These are phyloP conservation scores for Orbilia oligospora DNA, from an alignment of 2,329 filamentous ascomycete species.

Conservation along the genomic window DNA sequence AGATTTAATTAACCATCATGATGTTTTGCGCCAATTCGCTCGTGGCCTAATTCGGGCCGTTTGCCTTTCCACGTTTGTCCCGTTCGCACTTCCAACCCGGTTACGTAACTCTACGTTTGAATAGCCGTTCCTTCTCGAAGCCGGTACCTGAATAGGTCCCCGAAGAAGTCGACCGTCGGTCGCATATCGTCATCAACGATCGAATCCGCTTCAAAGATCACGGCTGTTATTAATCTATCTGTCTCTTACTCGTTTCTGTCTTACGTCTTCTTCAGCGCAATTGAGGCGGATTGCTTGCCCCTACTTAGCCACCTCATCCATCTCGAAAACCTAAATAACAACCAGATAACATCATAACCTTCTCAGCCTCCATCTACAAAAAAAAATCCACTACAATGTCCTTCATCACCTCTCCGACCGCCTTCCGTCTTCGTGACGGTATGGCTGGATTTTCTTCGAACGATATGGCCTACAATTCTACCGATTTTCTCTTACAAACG, in stretches of 20 bases:
- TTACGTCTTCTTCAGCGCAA: background rate
- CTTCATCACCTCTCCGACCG: conserved; percentile 68
- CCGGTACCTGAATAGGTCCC: conserved; percentile 15
- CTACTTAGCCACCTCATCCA: background rate
- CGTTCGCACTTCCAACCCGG: background rate
- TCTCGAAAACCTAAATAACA: conserved; percentile 4
- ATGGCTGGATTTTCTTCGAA: conserved; percentile 10
- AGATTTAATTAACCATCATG: background rate
- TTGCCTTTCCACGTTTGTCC: conserved; percentile 5
- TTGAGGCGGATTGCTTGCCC: conserved; percentile 3
- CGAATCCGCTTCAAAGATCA: background rate
- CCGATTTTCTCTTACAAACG: conserved; percentile 48
- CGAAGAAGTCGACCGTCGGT: background rate
- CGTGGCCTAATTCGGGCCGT: background rate
- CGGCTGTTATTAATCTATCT: background rate
- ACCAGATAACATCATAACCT: background rate
- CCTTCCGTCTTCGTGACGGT: conserved; percentile 55
- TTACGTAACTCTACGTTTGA: conserved; percentile 44
- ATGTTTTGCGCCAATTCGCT: conserved; percentile 5
- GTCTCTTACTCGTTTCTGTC: background rate
- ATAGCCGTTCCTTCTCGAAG: conserved; percentile 1
- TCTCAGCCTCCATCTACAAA: background rate
- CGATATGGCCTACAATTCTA: conserved; percentile 36
- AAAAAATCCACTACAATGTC: conserved; percentile 65
- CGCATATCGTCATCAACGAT: conserved; percentile 21